These are phyloP conservation scores for Rubroboletus pulcherrimus DNA, from an alignment of 768 basidiomycete genomes.

Conservation along the genomic window DNA sequence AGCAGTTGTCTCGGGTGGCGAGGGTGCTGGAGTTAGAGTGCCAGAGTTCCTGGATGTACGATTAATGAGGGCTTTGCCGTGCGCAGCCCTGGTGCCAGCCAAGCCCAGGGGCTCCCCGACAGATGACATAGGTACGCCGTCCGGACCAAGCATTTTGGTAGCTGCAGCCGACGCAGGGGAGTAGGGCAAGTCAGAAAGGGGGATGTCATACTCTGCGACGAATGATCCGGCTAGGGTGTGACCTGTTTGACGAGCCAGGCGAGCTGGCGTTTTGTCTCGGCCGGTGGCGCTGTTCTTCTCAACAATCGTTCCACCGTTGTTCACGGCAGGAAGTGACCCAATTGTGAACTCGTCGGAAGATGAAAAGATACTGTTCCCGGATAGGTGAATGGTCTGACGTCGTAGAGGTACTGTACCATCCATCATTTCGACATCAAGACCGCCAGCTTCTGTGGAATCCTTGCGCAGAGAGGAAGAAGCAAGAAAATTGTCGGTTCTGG, in stretches of 20 bases:
- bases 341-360: constrained; percentile 29
- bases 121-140: constrained; percentile 1
- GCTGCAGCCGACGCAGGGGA: constrained; percentile 1
- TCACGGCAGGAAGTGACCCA: neutral
- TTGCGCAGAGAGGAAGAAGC: neutral
- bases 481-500: neutral
- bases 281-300: neutral
- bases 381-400: constrained; percentile 18
- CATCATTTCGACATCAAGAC: constrained; percentile 21
- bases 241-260: neutral
- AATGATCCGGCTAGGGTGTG: constrained; percentile 5
- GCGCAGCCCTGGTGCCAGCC: constrained; percentile 15
- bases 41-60: neutral
- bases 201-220: constrained; percentile 17
- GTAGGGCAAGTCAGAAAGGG: constrained; percentile 2
- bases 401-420: constrained; percentile 3
- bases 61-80: neutral
- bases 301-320: neutral
- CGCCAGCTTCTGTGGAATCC: neutral
- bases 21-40: constrained; percentile 1
- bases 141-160: neutral
- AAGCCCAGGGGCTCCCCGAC: constrained; percentile 1
- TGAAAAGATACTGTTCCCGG: constrained; percentile 29
- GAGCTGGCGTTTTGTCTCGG: neutral
- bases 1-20: neutral